phyloP scores from a whole-genome alignment of 352 stramenopile genomes.

The Pythium scleroteichum region DNA sequence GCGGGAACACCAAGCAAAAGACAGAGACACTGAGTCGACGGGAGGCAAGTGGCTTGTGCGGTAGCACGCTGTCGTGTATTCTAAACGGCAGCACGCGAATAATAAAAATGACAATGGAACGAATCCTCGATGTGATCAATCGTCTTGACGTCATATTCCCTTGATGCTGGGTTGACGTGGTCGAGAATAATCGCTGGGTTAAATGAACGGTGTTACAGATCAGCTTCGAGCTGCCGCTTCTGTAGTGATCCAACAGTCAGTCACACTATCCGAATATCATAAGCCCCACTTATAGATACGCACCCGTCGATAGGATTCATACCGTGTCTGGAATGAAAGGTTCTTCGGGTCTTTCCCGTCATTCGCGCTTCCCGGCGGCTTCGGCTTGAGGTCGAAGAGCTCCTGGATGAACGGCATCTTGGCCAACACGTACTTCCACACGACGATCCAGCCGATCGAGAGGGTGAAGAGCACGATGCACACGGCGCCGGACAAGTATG shows the following conservation, averaged over 20 bases:
- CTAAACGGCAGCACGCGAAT: not conserved
- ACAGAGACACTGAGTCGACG: slow-evolving; percentile 46
- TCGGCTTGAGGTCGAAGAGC: slow-evolving; percentile 81
- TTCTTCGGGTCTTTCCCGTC: slow-evolving; percentile 25
- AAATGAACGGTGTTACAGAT: not conserved
- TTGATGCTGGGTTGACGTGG: slow-evolving; percentile 6
- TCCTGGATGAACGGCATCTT: slow-evolving; percentile 86
- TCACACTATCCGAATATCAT: too few relatives aligned
- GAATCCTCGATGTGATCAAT: not conserved
- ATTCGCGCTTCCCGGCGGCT: slow-evolving; percentile 32
- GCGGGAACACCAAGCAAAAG: slow-evolving; percentile 57
- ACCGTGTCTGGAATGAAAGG: slow-evolving; percentile 76
- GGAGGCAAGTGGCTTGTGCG: slow-evolving; percentile 76
- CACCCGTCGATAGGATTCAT: slow-evolving; percentile 67
- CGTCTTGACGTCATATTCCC: not conserved
- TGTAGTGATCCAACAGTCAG: not conserved
- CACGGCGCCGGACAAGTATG: slow-evolving; percentile 73
- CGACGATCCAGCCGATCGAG: slow-evolving; percentile 71
- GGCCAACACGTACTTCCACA: slow-evolving; percentile 83
- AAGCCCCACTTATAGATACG: slow-evolving; percentile 8
- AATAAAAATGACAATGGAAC: slow-evolving; percentile 5
- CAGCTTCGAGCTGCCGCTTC: slow-evolving; percentile 17
- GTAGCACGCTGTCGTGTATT: slow-evolving; percentile 21
- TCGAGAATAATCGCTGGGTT: not conserved
- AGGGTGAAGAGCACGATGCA: slow-evolving; percentile 85